Evolutionary conservation across 257 asterid genomes (phyloP).

Genomic region (Gentiana macrophylla): DNA sequence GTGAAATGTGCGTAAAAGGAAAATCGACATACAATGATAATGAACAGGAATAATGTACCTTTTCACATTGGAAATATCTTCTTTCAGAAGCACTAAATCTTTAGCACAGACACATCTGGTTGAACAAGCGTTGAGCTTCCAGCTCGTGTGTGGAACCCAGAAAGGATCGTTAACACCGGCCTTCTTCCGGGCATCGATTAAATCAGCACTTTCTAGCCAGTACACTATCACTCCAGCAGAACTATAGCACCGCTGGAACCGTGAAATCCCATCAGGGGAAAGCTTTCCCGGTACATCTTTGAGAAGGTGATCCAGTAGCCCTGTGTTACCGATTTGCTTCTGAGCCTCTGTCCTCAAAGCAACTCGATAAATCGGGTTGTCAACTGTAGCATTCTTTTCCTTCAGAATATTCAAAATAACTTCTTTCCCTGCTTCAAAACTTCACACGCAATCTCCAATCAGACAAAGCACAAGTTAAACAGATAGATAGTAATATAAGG

Average conservation of each 20-base stretch:
- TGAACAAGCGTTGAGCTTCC: constrained; percentile 19
- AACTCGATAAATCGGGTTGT: constrained; percentile 14
- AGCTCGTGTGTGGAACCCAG: constrained; percentile 20
- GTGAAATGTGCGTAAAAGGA: no score
- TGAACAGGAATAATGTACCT: constrained; percentile 5
- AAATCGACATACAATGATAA: background rate
- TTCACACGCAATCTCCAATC: constrained; percentile 9
- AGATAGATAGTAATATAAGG: no score
- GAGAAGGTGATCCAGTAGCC: constrained; percentile 21
- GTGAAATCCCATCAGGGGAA: constrained; percentile 18
- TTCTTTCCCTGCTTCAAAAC: constrained; percentile 16
- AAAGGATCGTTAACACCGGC: constrained; percentile 20
- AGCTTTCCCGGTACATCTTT: constrained; percentile 19
- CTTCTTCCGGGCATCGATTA: constrained; percentile 14
- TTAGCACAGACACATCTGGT: constrained; percentile 15
- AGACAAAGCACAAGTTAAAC: background rate
- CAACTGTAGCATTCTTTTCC: constrained; percentile 16
- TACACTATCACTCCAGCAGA: constrained; percentile 20
- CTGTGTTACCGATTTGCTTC: constrained; percentile 20
- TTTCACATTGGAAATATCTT: constrained; percentile 15
- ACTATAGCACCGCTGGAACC: constrained; percentile 18
- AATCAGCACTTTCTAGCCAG: constrained; percentile 20
- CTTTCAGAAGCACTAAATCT: constrained; percentile 16
- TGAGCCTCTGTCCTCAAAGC: constrained; percentile 21
- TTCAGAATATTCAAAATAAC: constrained; percentile 17